Percentiles rank a stretch among this genome's conserved stretches.
Conservation (phyloP, 148 eudicot species). For the Chenopodium quinoa region DNA sequence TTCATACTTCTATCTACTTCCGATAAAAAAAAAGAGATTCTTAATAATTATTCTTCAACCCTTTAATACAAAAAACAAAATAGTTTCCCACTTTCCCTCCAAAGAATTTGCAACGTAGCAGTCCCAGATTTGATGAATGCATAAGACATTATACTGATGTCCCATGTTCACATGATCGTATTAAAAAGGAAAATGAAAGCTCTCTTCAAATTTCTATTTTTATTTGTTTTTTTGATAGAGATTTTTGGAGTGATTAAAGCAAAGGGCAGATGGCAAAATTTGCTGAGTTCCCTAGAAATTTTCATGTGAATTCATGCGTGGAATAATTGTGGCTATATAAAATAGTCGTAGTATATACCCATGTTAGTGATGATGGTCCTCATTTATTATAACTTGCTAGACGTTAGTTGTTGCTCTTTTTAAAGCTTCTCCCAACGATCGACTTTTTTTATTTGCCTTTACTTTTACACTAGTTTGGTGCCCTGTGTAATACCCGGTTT, state of each 20-base stretch:
- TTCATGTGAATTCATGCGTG: not conserved
- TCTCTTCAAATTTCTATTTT: not conserved
- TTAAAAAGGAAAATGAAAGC: not conserved
- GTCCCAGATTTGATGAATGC: not conserved
- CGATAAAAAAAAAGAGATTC: no score
- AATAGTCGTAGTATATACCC: not conserved
- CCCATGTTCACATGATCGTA: slow-evolving; percentile 17
- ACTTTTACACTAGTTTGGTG: no score
- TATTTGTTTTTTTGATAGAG: not conserved
- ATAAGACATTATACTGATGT: not conserved
- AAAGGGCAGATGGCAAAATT: not conserved
- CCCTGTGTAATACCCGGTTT: no score
- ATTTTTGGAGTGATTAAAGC: not conserved
- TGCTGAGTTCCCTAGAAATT: not conserved
- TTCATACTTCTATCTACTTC: no score
- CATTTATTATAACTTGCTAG: not conserved
- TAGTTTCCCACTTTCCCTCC: no score
- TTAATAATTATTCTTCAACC: no score
- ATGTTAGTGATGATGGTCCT: not conserved
- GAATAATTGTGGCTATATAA: not conserved
- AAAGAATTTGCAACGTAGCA: no score
- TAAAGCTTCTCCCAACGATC: not conserved
- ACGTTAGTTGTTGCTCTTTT: not conserved
- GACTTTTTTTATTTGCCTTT: not conserved
- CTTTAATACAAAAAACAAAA: no score